These are phyloP conservation scores for Penicillium bialowiezense DNA, from an alignment of 495 filamentous ascomycete species.

Conservation along the genomic window DNA sequence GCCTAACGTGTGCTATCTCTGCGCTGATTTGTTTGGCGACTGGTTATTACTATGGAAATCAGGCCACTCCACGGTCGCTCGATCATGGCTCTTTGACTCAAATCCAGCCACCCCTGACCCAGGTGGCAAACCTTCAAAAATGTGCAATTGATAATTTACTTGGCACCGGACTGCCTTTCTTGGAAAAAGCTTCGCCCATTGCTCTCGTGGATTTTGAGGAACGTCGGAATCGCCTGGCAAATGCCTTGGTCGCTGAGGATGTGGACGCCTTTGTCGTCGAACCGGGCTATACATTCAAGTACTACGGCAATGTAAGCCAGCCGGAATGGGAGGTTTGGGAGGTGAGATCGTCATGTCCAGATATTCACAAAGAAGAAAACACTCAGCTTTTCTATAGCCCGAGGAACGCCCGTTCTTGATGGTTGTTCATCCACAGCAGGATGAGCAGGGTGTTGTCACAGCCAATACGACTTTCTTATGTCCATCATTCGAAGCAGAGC, in stretches of 20 bases:
- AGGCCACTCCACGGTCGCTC: not conserved
- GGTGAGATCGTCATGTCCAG: slow-evolving; percentile 19
- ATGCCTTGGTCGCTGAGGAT: slow-evolving; percentile 40
- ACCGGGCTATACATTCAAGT: slow-evolving; percentile 57
- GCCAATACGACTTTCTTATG: slow-evolving; percentile 50
- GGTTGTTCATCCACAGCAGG: slow-evolving; percentile 41
- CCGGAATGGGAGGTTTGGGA: slow-evolving; percentile 58
- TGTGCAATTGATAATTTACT: slow-evolving; percentile 45
- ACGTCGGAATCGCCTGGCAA: slow-evolving; percentile 44
- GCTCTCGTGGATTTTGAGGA: slow-evolving; percentile 39
- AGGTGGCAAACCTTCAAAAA: slow-evolving; percentile 27
- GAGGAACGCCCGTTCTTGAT: slow-evolving; percentile 58
- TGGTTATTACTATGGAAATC: slow-evolving; percentile 1
- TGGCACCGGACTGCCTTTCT: slow-evolving; percentile 40
- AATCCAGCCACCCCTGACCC: no score
- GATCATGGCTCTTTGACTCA: not conserved
- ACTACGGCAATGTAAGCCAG: slow-evolving; percentile 55
- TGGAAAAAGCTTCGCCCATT: slow-evolving; percentile 41
- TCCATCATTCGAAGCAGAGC: slow-evolving; percentile 52
- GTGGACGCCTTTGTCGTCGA: slow-evolving; percentile 53
- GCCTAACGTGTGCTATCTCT: not conserved
- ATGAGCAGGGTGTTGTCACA: slow-evolving; percentile 30
- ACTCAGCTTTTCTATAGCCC: slow-evolving; percentile 23
- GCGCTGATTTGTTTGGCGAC: slow-evolving; percentile 1
- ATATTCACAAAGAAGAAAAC: not conserved